Conservation (phyloP, 2,329 filamentous ascomycete genomes). For the Xylariaceae sp. region DNA sequence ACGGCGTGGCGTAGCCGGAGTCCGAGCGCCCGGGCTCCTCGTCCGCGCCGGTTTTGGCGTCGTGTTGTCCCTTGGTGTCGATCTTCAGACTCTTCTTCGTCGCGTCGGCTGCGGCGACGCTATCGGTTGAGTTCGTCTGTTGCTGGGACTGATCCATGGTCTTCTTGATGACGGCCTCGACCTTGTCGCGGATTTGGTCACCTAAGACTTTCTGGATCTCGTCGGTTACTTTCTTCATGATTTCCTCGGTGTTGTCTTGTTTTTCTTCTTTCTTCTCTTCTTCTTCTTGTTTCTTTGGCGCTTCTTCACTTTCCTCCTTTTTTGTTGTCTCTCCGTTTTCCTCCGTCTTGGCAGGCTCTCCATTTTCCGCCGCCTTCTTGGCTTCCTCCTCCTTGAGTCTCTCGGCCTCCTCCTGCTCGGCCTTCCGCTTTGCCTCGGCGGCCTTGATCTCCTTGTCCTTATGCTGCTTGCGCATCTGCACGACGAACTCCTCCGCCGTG, state of each 20-base stretch:
- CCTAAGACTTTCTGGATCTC: constrained; percentile 1
- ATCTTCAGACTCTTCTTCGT: neutral
- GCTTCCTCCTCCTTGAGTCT: constrained; percentile 39
- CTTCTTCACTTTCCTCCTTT: no score
- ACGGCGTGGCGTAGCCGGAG: constrained; percentile 27
- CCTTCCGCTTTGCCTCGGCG: constrained; percentile 32
- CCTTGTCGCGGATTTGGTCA: neutral
- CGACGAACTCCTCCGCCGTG: constrained; percentile 45
- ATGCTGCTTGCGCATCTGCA: constrained; percentile 41
- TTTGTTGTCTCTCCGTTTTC: no score
- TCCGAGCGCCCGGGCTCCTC: constrained; percentile 16
- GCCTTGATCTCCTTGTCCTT: constrained; percentile 33
- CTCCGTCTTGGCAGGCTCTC: constrained; percentile 3
- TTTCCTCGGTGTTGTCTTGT: neutral
- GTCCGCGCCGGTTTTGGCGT: no score
- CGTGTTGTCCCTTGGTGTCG: constrained; percentile 4
- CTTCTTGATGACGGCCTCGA: no score
- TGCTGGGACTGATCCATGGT: neutral
- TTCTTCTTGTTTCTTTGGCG: constrained; percentile 13
- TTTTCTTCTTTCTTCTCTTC: constrained; percentile 13
- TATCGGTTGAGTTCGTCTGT: neutral
- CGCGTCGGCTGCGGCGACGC: neutral
- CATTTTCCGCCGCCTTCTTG: constrained; percentile 29
- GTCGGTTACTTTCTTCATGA: constrained; percentile 1
- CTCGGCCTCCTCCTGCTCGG: constrained; percentile 35